Percentiles rank a stretch among this genome's conserved stretches.
These are phyloP conservation scores for Paecilomyces sp. DNA, from an alignment of 2,329 filamentous ascomycete species.

Conservation along the genomic window DNA sequence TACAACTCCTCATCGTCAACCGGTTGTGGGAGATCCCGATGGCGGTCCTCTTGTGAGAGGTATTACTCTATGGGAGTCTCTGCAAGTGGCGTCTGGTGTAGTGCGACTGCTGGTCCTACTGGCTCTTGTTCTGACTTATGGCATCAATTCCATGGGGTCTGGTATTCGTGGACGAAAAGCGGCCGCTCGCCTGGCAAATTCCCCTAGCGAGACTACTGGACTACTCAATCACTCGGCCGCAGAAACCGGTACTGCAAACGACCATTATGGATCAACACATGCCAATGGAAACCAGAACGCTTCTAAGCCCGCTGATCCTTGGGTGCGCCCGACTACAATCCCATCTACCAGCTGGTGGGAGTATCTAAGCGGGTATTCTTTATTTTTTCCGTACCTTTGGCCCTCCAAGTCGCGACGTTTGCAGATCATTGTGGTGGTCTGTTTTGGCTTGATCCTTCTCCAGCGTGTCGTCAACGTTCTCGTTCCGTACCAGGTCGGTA, in stretches of 20 bases:
- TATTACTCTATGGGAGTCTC: conserved; percentile 36
- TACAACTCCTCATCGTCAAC: conserved; percentile 58
- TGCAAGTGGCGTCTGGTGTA: conserved; percentile 50
- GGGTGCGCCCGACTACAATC: conserved; percentile 80
- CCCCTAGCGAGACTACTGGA: conserved; percentile 35
- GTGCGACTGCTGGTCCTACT: conserved; percentile 62
- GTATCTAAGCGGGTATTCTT: conserved; percentile 81
- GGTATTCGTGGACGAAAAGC: conserved; percentile 30
- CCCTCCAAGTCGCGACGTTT: conserved; percentile 71
- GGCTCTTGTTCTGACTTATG: conserved; percentile 55
- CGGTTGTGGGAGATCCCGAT: conserved; percentile 43
- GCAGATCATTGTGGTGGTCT: conserved; percentile 71
- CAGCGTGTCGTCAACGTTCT: conserved; percentile 81
- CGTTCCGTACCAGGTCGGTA: conserved; percentile 74
- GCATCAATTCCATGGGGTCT: conserved; percentile 40
- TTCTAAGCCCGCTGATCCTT: conserved; percentile 56
- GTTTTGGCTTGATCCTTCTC: conserved; percentile 70
- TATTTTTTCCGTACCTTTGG: conserved; percentile 97
- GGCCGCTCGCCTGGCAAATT: conserved; percentile 25
- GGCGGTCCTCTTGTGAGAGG: conserved; percentile 34
- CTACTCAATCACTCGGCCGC: conserved; percentile 32
- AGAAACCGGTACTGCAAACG: conserved; percentile 43
- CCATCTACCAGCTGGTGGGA: conserved; percentile 93
- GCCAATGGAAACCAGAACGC: conserved; percentile 31
- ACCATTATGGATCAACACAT: conserved; percentile 47